Evolutionary conservation across 1,284 basidiomycete genomes (phyloP).

Genomic region (Cutaneotrichosporon spelunceum): DNA sequence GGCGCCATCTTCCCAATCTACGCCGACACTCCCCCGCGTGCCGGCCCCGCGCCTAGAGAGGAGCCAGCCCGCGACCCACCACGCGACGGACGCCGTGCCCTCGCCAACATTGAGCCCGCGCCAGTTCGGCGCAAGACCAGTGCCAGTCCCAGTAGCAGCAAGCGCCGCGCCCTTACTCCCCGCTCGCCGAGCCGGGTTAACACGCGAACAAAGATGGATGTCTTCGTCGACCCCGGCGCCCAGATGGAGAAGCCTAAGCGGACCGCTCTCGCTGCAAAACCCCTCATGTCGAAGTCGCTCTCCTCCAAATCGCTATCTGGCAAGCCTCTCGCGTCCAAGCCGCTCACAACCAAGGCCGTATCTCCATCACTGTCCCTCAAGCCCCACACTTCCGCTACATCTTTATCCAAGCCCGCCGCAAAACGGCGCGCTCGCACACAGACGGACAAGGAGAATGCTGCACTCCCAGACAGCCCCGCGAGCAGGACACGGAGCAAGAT

Average conservation of each 20-base stretch:
- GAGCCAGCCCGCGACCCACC: slow-evolving; percentile 18
- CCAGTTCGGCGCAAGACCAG: neutral
- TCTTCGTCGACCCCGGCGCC: neutral
- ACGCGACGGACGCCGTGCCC: slow-evolving; percentile 5
- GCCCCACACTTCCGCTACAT: neutral
- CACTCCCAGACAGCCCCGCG: slow-evolving; percentile 26
- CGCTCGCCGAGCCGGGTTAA: neutral
- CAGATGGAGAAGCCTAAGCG: neutral
- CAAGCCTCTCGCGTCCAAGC: neutral
- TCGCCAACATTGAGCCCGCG: neutral
- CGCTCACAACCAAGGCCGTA: neutral
- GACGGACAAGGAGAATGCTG: neutral
- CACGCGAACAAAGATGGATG: neutral
- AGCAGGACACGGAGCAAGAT: slow-evolving; percentile 22
- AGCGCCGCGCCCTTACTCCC: neutral
- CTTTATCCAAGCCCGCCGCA: neutral
- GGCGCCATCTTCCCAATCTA: slow-evolving; percentile 51
- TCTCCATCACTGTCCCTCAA: neutral
- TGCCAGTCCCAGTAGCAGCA: neutral
- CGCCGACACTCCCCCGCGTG: slow-evolving; percentile 43
- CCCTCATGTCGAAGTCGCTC: neutral
- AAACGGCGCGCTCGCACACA: neutral
- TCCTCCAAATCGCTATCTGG: neutral
- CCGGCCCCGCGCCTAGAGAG: slow-evolving; percentile 2
- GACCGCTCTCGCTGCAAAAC: neutral